These are phyloP conservation scores for Tuber umbilicatum DNA, from an alignment of 495 filamentous ascomycete genomes.

Conservation along the genomic window DNA sequence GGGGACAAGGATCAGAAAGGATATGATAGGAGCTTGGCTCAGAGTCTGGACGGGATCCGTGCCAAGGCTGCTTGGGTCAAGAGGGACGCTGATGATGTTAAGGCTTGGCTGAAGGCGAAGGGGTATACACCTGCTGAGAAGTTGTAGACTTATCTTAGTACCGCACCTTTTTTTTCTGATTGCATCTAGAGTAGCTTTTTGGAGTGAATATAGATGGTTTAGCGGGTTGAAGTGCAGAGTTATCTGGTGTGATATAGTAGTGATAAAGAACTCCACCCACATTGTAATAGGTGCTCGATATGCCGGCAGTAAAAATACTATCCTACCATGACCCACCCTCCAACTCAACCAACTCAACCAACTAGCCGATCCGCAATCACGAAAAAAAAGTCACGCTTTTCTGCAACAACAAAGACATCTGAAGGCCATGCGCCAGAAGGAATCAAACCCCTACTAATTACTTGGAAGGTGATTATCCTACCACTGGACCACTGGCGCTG, in stretches of 20 bases:
- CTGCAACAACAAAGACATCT: background rate
- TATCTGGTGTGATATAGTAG: background rate
- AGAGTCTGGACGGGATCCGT: constrained; percentile 56
- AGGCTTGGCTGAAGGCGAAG: constrained; percentile 48
- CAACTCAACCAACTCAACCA: background rate
- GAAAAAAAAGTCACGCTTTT: background rate
- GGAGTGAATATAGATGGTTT: constrained; percentile 4
- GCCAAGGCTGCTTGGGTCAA: constrained; percentile 57
- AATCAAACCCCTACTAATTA: constrained; percentile 27
- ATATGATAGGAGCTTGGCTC: constrained; percentile 56
- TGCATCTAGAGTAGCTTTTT: background rate
- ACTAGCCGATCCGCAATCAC: background rate
- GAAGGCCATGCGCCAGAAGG: constrained; percentile 8
- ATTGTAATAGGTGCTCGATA: background rate
- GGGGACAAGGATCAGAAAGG: constrained; percentile 69
- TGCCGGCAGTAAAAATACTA: background rate
- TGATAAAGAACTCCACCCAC: too few relatives aligned
- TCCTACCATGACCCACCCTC: background rate
- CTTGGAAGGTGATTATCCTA: constrained; percentile 31
- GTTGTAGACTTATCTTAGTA: constrained; percentile 12
- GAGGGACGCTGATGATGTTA: constrained; percentile 54
- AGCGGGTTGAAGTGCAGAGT: background rate
- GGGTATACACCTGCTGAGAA: constrained; percentile 45
- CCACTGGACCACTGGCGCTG: constrained; percentile 24
- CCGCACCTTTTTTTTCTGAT: background rate